Evolutionary conservation across 129 eudicot species (phyloP), one percentile per base, ranked within the genome.

Genomic region (Smallanthus sonchifolius): DNA sequence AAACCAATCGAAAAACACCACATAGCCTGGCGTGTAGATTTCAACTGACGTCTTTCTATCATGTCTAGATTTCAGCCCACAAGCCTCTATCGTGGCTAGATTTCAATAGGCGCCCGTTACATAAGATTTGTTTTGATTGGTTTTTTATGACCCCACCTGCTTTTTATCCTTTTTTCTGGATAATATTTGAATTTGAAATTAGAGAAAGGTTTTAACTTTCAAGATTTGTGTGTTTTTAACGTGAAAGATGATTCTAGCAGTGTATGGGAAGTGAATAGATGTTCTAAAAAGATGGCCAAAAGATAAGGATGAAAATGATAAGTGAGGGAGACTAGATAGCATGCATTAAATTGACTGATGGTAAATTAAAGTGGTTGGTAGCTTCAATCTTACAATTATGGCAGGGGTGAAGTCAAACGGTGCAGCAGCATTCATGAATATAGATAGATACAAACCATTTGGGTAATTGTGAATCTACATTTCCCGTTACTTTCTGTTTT

Each of bases 281-380:
- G 19, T 44, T 11, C 17, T 56, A 34, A 36, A 74, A 61, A 17
- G 6, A 15, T 62, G 49, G 51, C 28, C 9, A 65, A 49, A 75
- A 65, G 75, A 76, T 76, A 67, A 67, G 0, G 75, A 51, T 76
- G 60, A 42, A 67, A 76, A 39, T 14, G 8, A 47, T 40, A 65
- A 59, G 6, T n/a, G 57, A 44, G 67, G 56, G 61, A 28, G 70
- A 34, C 37, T 42, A 73, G 67, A 66, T 52, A 51, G 39, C 45
- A 76, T 40, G 74, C 80, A 76, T 76, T 38, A 14, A 75, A 65
- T 20, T 52, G 73, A 54, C 28, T 43, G 42, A 10, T 1, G 7
- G 72, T 51, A 28, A 75, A 75, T 36, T 52, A 32, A 74, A 76
- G 63, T 34, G 3, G 80, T 76, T 76, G 80, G 80, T 67, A 67